Evolutionary conservation across 1,284 basidiomycete species (phyloP), one percentile per base, ranked within the genome.

Genomic region (Tremellales sp.): DNA sequence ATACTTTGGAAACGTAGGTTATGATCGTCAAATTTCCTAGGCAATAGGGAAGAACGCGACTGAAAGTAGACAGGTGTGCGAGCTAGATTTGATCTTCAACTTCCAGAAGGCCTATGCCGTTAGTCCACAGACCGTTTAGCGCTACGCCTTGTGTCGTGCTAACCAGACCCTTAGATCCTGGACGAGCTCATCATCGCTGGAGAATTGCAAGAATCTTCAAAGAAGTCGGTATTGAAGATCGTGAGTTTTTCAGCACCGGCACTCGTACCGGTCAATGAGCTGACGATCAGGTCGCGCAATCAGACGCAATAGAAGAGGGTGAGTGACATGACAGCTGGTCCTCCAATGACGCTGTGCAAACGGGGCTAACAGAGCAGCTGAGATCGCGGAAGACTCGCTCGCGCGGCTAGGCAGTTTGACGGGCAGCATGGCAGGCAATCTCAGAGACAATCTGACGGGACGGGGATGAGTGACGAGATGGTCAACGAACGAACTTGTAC

Each of bases 171-270:
- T 17, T 62, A 90, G 88, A 96, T 97, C 61, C 78, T 99, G 49
- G 96, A 98, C 72, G 96, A 99, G 73, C 80, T 98, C 46, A 93
- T 99, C 72, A 97, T 98, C 55, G 87, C 92, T 4, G 96, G 96
- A 40, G 96, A 99, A 74, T 79, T 99, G 61, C 94, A 99, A 76
- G 96, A 99, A 69, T 93, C 93, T 1, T 93, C 89, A 25, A 99
- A 99, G 81, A 98, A 99, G 76, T 89, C 90, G 4, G 94, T 98
- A 5, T 77, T 98, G 45, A 80, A 89, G 53, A 86, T 88, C 48
- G 87, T 89, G 56, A 62, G 85, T 67, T 67, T n/a, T 64, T 52
- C 48, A 76, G n/a, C 22, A 17, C 15, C 6, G 22, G 39, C 40
- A 29, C 48, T 23, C 11, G 8, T 24, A 11, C 11, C 27, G 33